These are phyloP conservation scores for Cardiospermum halicacabum DNA, from an alignment of 345 rosid genomes.

Conservation along the genomic window DNA sequence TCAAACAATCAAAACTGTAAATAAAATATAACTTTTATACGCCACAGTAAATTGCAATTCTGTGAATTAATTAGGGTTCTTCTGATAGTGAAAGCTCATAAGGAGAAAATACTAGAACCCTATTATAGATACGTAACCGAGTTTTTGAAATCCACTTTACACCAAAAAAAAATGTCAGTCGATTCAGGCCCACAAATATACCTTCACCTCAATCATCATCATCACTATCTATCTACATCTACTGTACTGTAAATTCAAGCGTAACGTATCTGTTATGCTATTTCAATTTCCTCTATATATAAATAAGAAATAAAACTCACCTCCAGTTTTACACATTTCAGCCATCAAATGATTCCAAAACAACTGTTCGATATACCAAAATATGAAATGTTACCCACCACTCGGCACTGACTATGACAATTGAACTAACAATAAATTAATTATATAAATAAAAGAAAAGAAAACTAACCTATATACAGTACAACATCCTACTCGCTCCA, in stretches of 20 bases:
- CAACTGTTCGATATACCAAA: constrained; percentile 19
- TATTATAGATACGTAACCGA: constrained; percentile 20
- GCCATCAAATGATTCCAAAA: neutral
- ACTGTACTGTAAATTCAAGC: neutral
- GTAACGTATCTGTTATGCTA: neutral
- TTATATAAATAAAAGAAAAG: neutral
- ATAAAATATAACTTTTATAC: constrained; percentile 17
- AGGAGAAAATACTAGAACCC: constrained; percentile 39
- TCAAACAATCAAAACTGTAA: constrained; percentile 14
- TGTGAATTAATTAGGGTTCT: constrained; percentile 41
- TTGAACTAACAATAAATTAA: constrained; percentile 20
- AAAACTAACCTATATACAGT: constrained; percentile 4
- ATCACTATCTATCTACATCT: constrained; percentile 3
- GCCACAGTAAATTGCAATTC: constrained; percentile 24
- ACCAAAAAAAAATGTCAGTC: constrained; percentile 47
- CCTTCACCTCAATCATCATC: constrained; percentile 17
- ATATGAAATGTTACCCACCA: constrained; percentile 24
- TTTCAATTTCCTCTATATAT: constrained; percentile 5
- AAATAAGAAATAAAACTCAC: constrained; percentile 10
- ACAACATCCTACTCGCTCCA: constrained; percentile 16
- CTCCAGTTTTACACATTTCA: constrained; percentile 9
- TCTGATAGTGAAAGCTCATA: constrained; percentile 30
- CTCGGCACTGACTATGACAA: constrained; percentile 31
- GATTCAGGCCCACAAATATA: constrained; percentile 42
- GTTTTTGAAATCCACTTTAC: constrained; percentile 31